Evolutionary conservation across 305 asterid species (phyloP).

Genomic region (Plantago coronopus): DNA sequence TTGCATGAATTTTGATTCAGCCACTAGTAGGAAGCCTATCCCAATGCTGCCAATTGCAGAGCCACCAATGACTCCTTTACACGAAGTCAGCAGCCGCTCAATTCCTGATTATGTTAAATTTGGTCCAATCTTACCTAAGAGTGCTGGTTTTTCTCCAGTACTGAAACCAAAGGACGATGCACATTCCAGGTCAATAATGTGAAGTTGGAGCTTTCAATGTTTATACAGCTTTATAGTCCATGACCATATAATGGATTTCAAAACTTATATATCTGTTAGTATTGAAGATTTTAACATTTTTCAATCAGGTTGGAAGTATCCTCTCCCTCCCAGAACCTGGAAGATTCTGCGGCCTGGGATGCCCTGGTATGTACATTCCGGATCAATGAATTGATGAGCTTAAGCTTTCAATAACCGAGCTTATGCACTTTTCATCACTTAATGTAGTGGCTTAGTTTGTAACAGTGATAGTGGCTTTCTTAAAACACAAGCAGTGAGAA

Average conservation of each 20-base stretch:
- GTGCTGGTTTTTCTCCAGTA: constrained; percentile 69
- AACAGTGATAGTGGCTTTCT: not conserved
- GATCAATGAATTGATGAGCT: not conserved
- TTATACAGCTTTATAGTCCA: constrained; percentile 4
- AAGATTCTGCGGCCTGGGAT: constrained; percentile 43
- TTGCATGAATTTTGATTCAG: constrained; percentile 56
- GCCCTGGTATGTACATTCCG: constrained; percentile 36
- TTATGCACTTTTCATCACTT: not conserved
- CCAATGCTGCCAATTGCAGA: constrained; percentile 85
- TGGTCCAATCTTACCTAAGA: constrained; percentile 76
- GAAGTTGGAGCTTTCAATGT: not conserved
- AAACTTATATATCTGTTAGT: not conserved
- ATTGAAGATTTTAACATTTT: not conserved
- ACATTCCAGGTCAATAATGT: constrained; percentile 35
- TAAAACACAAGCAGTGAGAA: not conserved
- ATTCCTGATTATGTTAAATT: constrained; percentile 80
- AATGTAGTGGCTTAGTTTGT: not conserved
- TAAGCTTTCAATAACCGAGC: not conserved
- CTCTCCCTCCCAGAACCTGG: constrained; percentile 34
- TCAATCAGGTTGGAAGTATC: constrained; percentile 37
- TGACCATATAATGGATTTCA: not conserved
- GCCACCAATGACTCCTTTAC: constrained; percentile 78
- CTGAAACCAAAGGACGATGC: constrained; percentile 31
- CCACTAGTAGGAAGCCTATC: constrained; percentile 47
- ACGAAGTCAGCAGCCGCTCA: constrained; percentile 46